Percentiles rank a stretch among this genome's conserved stretches.
These are phyloP conservation scores for Solanum paucissectum DNA, from an alignment of 257 asterid species.

Conservation along the genomic window DNA sequence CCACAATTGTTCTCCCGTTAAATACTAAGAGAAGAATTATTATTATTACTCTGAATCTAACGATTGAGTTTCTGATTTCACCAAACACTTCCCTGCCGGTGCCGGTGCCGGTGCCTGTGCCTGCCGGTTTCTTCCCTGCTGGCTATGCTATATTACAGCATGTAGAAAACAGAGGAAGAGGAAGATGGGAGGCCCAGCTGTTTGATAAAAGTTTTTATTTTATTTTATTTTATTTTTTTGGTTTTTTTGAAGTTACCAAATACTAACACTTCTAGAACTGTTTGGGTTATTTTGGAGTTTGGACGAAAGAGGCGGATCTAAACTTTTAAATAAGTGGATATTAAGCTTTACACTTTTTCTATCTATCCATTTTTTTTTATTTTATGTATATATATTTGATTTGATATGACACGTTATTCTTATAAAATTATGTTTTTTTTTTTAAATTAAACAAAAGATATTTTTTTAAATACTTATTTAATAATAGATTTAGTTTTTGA, in stretches of 20 bases:
- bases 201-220: background rate
- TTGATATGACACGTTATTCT: no score
- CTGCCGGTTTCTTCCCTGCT: background rate
- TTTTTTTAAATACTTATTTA: no score
- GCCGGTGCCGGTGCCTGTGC: background rate
- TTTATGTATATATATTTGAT: no score
- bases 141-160: background rate
- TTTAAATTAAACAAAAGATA: no score
- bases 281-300: background rate
- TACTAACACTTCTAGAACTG: background rate
- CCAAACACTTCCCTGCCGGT: background rate
- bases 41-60: background rate
- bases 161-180: background rate
- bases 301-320: background rate
- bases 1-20: background rate
- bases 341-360: background rate
- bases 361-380: background rate
- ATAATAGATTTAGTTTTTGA: no score
- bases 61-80: background rate
- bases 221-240: background rate
- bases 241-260: background rate
- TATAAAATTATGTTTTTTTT: no score
- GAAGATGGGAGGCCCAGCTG: background rate
- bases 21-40: background rate
- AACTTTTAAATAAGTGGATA: background rate